phyloP scores from a whole-genome alignment of 768 basidiomycete species.

The Lactarius sp. region DNA sequence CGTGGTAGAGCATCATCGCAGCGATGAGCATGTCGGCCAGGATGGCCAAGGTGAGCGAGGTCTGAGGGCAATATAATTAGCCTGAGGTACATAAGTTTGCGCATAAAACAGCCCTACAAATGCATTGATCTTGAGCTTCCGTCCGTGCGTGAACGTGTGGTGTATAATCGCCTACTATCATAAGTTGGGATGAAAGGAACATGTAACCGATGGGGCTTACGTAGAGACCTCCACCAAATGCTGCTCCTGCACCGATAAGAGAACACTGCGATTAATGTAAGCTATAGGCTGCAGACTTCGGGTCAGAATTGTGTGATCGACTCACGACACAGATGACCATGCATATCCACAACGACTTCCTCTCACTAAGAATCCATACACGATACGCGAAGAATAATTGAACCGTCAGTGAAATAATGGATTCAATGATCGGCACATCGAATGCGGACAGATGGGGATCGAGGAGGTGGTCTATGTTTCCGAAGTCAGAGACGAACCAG shows the following conservation, averaged over 20 bases:
- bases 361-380: constrained; percentile 12
- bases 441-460: neutral
- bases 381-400: constrained; percentile 17
- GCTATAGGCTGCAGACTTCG: too few species aligned
- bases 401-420: neutral
- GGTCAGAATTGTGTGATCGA: neutral
- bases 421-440: constrained; percentile 9
- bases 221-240: constrained; percentile 1
- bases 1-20: constrained; percentile 1
- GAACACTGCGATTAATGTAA: neutral
- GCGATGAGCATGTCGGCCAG: constrained; percentile 1
- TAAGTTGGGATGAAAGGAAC: neutral
- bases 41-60: neutral
- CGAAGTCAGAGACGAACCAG: constrained; percentile 17
- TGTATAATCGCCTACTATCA: neutral
- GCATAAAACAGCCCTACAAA: neutral
- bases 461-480: constrained; percentile 10
- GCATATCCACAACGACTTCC: neutral
- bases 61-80: neutral
- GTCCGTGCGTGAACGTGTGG: neutral
- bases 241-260: neutral
- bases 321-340: neutral
- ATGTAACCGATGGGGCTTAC: neutral
- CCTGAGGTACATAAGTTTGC: neutral
- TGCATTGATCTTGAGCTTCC: neutral